A percentile compares a stretch with the other conserved stretches of the same genome.
phyloP scores from a whole-genome alignment of 2,329 filamentous ascomycete genomes.

The Uncinocarpus reesii region DNA sequence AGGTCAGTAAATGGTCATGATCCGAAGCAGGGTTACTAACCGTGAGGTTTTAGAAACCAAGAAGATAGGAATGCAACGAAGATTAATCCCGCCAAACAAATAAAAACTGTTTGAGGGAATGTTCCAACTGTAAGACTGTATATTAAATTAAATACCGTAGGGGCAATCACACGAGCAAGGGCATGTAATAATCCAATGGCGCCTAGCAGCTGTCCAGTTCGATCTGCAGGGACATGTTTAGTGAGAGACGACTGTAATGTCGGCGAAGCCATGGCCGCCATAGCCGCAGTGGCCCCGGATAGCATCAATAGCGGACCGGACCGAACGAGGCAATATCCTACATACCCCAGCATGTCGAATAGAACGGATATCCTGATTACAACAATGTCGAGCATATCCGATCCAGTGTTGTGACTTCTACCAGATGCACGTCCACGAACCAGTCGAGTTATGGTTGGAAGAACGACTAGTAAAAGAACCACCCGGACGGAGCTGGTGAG shows the following conservation, averaged over 20 bases:
- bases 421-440: constrained; percentile 43
- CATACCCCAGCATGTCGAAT: constrained; percentile 64
- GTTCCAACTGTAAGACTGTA: constrained; percentile 70
- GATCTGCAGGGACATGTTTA: constrained; percentile 77
- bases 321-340: constrained; percentile 61
- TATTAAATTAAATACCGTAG: constrained; percentile 73
- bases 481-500: constrained; percentile 70
- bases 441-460: constrained; percentile 67
- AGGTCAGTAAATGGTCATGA: not conserved
- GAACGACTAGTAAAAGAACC: constrained; percentile 58
- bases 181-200: constrained; percentile 79
- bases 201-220: constrained; percentile 77
- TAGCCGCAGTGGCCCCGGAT: constrained; percentile 60
- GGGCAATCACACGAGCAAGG: constrained; percentile 65
- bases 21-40: constrained; percentile 45
- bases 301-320: constrained; percentile 55
- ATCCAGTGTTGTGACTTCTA: constrained; percentile 50
- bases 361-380: constrained; percentile 64
- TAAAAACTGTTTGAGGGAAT: constrained; percentile 74
- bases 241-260: constrained; percentile 75
- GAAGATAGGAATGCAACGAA: constrained; percentile 54
- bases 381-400: constrained; percentile 65
- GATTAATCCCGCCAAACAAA: constrained; percentile 60
- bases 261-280: constrained; percentile 77
- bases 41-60: constrained; percentile 61